phyloP scores from a whole-genome alignment of 805 yeast species.

The Wickerhamomyces xylosicus region DNA sequence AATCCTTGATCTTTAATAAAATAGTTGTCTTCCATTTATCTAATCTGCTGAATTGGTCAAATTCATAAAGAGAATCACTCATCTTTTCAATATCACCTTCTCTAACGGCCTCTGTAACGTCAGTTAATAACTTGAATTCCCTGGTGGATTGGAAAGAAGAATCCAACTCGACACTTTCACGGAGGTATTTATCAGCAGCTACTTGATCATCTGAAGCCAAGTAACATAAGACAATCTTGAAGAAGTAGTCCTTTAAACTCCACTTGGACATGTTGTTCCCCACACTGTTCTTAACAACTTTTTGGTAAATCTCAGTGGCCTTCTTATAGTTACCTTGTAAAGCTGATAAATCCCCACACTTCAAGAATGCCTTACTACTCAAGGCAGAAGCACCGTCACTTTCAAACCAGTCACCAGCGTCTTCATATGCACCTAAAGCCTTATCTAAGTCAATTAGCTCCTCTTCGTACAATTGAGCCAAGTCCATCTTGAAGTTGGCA shows the following conservation, averaged over 20 bases:
- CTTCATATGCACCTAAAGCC: slow-evolving; percentile 75
- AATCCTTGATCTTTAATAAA: slow-evolving; percentile 70
- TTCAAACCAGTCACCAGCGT: slow-evolving; percentile 92
- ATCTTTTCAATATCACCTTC: slow-evolving; percentile 73
- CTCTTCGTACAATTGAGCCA: slow-evolving; percentile 78
- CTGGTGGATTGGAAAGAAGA: slow-evolving; percentile 65
- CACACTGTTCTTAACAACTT: slow-evolving; percentile 64
- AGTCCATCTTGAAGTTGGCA: slow-evolving; percentile 86
- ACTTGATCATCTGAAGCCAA: slow-evolving; percentile 80
- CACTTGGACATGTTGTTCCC: slow-evolving; percentile 74
- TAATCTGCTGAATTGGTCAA: slow-evolving; percentile 77
- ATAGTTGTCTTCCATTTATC: slow-evolving; percentile 88
- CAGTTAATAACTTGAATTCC: slow-evolving; percentile 60
- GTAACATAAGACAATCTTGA: slow-evolving; percentile 74
- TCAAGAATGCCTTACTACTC: slow-evolving; percentile 77
- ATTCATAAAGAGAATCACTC: slow-evolving; percentile 67
- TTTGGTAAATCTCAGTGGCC: slow-evolving; percentile 72
- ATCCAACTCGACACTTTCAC: slow-evolving; percentile 59
- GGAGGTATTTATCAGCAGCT: slow-evolving; percentile 69
- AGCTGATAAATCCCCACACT: slow-evolving; percentile 85
- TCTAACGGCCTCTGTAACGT: slow-evolving; percentile 61
- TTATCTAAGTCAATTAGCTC: slow-evolving; percentile 54
- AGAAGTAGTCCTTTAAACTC: slow-evolving; percentile 87
- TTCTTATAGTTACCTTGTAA: slow-evolving; percentile 59
- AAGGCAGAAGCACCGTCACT: slow-evolving; percentile 91